A percentile compares a stretch with the other conserved stretches of the same genome.
Evolutionary conservation across 352 stramenopile species (phyloP).

Genomic region (Blastocystis sp.): DNA sequence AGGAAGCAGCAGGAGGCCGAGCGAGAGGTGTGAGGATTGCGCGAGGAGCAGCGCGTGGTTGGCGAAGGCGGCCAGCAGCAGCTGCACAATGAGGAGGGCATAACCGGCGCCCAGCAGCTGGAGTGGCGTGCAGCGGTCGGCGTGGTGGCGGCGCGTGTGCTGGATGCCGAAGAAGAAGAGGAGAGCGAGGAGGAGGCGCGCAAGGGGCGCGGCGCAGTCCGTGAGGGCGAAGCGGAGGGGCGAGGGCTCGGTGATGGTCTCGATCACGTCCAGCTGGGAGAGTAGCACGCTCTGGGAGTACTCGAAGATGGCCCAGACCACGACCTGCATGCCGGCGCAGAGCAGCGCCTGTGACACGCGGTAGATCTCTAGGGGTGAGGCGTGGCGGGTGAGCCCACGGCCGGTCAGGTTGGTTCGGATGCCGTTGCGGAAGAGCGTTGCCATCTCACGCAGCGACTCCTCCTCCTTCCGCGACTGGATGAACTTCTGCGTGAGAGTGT

Average conservation of each 20-base stretch:
- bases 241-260: neutral
- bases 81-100: constrained; percentile 3
- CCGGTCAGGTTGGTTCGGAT: constrained; percentile 55
- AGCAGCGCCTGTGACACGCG: neutral
- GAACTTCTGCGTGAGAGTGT: neutral
- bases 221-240: neutral
- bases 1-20: constrained; percentile 8
- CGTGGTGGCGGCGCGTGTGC: neutral
- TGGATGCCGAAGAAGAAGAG: neutral
- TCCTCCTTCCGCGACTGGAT: neutral
- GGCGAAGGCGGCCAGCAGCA: neutral
- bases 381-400: neutral
- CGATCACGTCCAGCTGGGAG: neutral
- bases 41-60: constrained; percentile 35
- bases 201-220: neutral
- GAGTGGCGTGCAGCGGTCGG: neutral
- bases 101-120: constrained; percentile 44
- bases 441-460: neutral
- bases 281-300: constrained; percentile 2
- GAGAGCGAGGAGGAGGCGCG: neutral
- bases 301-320: constrained; percentile 42
- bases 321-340: constrained; percentile 23
- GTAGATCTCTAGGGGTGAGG: constrained; percentile 34
- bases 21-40: neutral
- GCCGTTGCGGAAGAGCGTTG: constrained; percentile 14